Percentiles rank a stretch among this genome's conserved stretches.
These are phyloP conservation scores for Ceratonia siliqua DNA, from an alignment of 306 rosid genomes.

Conservation along the genomic window DNA sequence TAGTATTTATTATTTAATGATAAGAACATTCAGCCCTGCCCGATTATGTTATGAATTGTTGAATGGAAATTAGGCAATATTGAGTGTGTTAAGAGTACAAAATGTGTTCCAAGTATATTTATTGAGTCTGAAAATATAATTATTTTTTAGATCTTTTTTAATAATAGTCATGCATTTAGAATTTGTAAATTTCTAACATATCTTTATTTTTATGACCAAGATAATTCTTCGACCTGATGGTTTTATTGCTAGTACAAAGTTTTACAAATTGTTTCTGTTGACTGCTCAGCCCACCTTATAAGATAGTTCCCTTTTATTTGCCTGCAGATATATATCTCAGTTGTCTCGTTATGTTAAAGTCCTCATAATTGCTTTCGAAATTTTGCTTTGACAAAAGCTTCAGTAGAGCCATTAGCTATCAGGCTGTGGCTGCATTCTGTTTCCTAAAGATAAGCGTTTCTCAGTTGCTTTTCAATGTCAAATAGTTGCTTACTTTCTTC, in stretches of 20 bases:
- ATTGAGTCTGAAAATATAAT: not conserved
- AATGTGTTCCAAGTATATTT: not conserved
- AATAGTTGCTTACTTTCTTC: not conserved
- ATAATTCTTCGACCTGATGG: not conserved
- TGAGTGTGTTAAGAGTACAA: not conserved
- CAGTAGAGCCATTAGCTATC: not conserved
- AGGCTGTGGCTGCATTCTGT: not conserved
- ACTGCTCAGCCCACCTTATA: not conserved
- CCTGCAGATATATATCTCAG: not conserved
- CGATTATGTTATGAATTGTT: not conserved
- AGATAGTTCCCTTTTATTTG: not conserved
- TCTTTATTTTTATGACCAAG: not conserved
- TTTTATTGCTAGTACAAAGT: not conserved
- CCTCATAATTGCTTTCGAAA: not conserved
- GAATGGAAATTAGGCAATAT: not conserved
- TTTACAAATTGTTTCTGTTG: not conserved
- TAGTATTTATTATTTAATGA: not conserved
- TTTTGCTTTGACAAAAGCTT: not conserved
- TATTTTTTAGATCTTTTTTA: not conserved
- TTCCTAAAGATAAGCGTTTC: not conserved
- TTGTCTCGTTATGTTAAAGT: not conserved
- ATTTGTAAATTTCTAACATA: not conserved
- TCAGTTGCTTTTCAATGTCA: not conserved
- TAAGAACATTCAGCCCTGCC: not conserved
- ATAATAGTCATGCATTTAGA: too few relatives aligned